phyloP scores from a whole-genome alignment of 2,329 filamentous ascomycete species.

The Arthrobotrys conoides region DNA sequence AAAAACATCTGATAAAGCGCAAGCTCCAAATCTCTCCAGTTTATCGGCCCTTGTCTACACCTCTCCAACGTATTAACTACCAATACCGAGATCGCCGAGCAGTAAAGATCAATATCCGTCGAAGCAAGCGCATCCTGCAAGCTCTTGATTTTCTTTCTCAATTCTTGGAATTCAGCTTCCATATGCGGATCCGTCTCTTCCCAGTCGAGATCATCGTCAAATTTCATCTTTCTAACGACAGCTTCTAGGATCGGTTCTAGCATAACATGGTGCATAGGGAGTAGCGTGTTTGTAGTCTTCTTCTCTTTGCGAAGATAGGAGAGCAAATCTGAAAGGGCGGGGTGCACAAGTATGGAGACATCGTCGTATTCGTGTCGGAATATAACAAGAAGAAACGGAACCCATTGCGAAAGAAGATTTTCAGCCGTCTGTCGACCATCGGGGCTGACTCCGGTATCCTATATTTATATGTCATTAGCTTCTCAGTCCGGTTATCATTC shows the following conservation, averaged over 20 bases:
- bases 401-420: constrained; percentile 83
- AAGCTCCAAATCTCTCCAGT: constrained; percentile 95
- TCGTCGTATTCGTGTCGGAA: constrained; percentile 99
- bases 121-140: constrained; percentile 93
- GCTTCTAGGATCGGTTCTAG: constrained; percentile 89
- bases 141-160: constrained; percentile 88
- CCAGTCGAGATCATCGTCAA: constrained; percentile 94
- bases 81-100: constrained; percentile 87
- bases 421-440: constrained; percentile 78
- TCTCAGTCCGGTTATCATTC: no score
- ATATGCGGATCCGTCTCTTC: constrained; percentile 94
- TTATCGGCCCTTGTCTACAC: constrained; percentile 82
- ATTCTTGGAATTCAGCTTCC: constrained; percentile 95
- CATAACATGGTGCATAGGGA: constrained; percentile 82
- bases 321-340: constrained; percentile 90
- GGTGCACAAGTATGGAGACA: constrained; percentile 95
- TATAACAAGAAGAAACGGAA: constrained; percentile 90
- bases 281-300: constrained; percentile 75
- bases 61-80: constrained; percentile 89
- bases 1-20: constrained; percentile 95
- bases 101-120: constrained; percentile 88
- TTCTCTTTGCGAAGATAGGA: constrained; percentile 88
- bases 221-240: constrained; percentile 95
- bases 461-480: neutral
- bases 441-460: constrained; percentile 47